A percentile compares a stretch with the other conserved stretches of the same genome.
Evolutionary conservation across 2,329 filamentous ascomycete genomes (phyloP).

Genomic region (Macrophomina pseudophaseolina): DNA sequence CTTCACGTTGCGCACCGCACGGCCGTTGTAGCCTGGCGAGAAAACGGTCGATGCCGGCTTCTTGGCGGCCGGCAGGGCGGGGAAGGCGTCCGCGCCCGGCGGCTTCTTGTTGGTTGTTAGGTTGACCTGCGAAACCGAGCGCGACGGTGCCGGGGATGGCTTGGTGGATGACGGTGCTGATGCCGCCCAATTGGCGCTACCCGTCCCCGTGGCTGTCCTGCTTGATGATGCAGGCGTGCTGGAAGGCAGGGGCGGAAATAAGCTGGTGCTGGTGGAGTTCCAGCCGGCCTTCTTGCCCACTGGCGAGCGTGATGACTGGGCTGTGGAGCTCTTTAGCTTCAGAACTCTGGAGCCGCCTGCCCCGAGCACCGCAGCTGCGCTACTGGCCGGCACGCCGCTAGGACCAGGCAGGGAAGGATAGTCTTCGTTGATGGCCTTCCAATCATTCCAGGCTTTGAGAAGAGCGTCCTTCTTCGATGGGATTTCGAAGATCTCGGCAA

Average conservation of each 20-base stretch:
- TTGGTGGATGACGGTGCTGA: constrained; percentile 37
- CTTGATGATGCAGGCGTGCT: constrained; percentile 17
- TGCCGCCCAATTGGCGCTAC: constrained; percentile 39
- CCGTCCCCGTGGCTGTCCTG: constrained; percentile 20
- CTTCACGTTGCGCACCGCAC: constrained; percentile 48
- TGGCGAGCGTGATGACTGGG: constrained; percentile 67
- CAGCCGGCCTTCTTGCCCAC: constrained; percentile 63
- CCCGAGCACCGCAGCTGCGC: constrained; percentile 51
- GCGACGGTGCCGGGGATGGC: constrained; percentile 46
- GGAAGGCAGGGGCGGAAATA: constrained; percentile 41
- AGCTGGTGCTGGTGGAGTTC: constrained; percentile 45
- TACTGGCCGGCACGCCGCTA: constrained; percentile 63
- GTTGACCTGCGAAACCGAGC: constrained; percentile 36
- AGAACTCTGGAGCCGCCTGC: constrained; percentile 66
- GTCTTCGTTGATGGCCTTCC: constrained; percentile 94
- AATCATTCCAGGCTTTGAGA: constrained; percentile 88
- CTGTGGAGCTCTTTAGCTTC: constrained; percentile 71
- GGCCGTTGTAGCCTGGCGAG: constrained; percentile 55
- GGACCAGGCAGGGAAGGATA: constrained; percentile 86
- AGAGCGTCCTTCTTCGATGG: constrained; percentile 73
- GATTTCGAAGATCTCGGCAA: constrained; percentile 92
- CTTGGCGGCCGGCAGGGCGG: constrained; percentile 77
- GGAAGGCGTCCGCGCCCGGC: constrained; percentile 69
- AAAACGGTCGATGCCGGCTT: constrained; percentile 66
- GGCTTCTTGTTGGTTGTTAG: constrained; percentile 28